Percentiles rank a stretch among this genome's conserved stretches.
Conservation (phyloP, 2,329 filamentous ascomycete species). For the Arthrocladium fulminans region DNA sequence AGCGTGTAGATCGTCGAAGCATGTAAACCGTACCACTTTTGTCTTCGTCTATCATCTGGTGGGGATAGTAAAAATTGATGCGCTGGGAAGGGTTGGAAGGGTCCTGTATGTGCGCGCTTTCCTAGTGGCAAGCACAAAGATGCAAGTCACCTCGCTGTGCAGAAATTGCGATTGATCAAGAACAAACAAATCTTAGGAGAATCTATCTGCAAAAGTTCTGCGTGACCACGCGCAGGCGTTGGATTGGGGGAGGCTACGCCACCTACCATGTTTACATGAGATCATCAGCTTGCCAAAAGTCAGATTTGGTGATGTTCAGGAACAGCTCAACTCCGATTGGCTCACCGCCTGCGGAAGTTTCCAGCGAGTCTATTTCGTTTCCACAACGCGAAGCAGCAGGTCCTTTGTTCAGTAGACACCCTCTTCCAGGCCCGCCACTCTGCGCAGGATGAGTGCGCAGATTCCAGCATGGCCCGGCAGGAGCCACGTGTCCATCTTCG, state of each 20-base stretch:
- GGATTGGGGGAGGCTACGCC: no score
- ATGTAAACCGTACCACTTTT: neutral
- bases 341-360: neutral
- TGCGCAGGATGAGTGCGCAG: neutral
- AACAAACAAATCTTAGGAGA: no score
- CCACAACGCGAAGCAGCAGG: neutral
- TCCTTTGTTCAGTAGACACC: neutral
- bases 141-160: neutral
- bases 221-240: no score
- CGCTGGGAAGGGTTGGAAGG: neutral
- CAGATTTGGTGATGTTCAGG: neutral
- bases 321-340: conserved; percentile 10
- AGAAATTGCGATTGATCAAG: neutral
- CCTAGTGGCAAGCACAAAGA: neutral
- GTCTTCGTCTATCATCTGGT: neutral
- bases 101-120: neutral
- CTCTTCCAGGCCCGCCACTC: neutral
- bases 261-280: conserved; percentile 6
- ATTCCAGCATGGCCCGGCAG: conserved; percentile 32
- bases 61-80: neutral
- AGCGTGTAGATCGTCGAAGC: neutral
- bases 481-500: conserved; percentile 56
- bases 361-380: neutral
- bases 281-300: conserved; percentile 1
- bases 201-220: no score